These are phyloP conservation scores for Micractinium sp. DNA, from an alignment of 139 green algal species.

Conservation along the genomic window DNA sequence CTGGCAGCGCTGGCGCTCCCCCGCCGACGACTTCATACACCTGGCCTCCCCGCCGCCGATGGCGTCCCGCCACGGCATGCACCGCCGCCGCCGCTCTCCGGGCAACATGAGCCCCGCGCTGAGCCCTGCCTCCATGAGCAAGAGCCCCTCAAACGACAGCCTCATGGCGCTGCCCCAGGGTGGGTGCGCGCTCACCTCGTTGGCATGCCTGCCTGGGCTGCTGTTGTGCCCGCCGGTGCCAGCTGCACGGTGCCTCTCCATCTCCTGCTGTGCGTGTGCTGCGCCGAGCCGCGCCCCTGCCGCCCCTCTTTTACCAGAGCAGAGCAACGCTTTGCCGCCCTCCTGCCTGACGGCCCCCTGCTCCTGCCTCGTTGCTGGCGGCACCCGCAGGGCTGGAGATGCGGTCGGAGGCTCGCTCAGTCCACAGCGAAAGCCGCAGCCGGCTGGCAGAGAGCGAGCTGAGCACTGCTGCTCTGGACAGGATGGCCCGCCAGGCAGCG, in stretches of 20 bases:
- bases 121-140: slow-evolving; percentile 14
- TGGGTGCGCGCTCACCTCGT: background rate
- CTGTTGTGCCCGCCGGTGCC: background rate
- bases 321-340: no score
- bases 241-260: background rate
- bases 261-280: no score
- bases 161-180: slow-evolving; percentile 15
- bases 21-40: slow-evolving; percentile 51
- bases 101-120: background rate
- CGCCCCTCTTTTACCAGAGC: no score
- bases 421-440: slow-evolving; percentile 7
- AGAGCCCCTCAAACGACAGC: slow-evolving; percentile 26
- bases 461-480: background rate
- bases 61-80: background rate
- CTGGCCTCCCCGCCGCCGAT: slow-evolving; percentile 7
- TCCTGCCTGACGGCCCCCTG: no score
- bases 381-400: background rate
- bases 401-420: slow-evolving; percentile 1
- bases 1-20: slow-evolving; percentile 43
- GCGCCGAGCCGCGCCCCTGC: no score
- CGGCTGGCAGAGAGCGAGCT: slow-evolving; percentile 7
- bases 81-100: background rate
- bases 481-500: slow-evolving; percentile 14
- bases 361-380: background rate
- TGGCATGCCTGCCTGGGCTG: background rate